These are phyloP conservation scores for Loxodes magnus DNA, from an alignment of 73 alveolate species.

Conservation along the genomic window DNA sequence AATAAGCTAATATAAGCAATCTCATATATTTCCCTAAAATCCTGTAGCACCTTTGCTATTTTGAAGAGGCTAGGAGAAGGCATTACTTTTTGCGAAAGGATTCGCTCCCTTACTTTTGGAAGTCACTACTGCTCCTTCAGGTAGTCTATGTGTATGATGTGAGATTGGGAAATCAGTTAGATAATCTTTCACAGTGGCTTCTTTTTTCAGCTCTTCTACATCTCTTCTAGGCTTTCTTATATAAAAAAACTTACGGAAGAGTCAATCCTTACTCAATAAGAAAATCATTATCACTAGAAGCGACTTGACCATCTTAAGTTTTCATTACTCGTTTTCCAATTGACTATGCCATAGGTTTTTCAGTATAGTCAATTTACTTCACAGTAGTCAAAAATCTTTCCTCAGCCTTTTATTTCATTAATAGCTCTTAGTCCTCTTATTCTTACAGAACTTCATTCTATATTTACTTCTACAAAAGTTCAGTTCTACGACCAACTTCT, in stretches of 20 bases:
- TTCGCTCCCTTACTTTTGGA: conserved; percentile 28
- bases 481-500: conserved; percentile 28
- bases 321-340: conserved; percentile 56
- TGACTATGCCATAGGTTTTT: conserved; percentile 23
- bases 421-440: no score
- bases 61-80: conserved; percentile 26
- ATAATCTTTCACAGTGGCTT: conserved; percentile 17
- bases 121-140: conserved; percentile 13
- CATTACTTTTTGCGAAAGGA: conserved; percentile 33
- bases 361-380: no score
- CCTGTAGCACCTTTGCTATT: conserved; percentile 13
- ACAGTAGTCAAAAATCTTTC: no score
- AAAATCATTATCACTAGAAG: conserved; percentile 15
- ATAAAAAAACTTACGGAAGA: no score
- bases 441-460: conserved; percentile 25
- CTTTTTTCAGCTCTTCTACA: conserved; percentile 11
- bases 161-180: conserved; percentile 28
- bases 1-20: no score
- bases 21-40: conserved; percentile 31
- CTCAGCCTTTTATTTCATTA: no score
- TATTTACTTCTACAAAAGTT: conserved; percentile 15
- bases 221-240: conserved; percentile 17
- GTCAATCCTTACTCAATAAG: conserved; percentile 38
- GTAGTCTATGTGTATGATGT: conserved; percentile 18
- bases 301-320: conserved; percentile 40